Percentiles rank a stretch among this genome's conserved stretches.
Evolutionary conservation across 208 protist species (phyloP).

Genomic region (Zelonia costaricensis): DNA sequence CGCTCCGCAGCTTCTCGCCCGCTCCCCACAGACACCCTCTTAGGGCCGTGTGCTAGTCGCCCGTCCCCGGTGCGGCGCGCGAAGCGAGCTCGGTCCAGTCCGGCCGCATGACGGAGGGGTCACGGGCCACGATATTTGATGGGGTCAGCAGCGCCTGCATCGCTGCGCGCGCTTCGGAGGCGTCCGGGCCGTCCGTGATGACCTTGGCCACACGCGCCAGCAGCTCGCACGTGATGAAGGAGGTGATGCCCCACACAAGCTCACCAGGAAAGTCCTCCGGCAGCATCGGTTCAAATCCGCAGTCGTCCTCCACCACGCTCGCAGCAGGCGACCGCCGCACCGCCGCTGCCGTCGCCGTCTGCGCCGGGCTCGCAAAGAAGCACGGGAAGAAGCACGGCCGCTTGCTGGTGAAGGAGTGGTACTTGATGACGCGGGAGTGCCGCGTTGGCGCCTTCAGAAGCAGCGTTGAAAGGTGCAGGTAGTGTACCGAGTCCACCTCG

Average conservation of each 20-base stretch:
- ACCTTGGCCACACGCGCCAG: slow-evolving; percentile 49
- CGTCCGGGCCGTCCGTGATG: background rate
- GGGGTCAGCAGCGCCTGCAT: slow-evolving; percentile 14
- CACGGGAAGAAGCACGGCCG: slow-evolving; percentile 72
- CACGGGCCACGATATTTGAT: slow-evolving; percentile 25
- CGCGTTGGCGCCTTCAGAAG: slow-evolving; percentile 45
- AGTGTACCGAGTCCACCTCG: slow-evolving; percentile 84
- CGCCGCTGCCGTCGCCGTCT: slow-evolving; percentile 20
- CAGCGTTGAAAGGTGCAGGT: slow-evolving; percentile 74
- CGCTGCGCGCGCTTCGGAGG: background rate
- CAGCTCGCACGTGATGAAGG: slow-evolving; percentile 74
- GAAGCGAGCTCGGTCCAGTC: background rate
- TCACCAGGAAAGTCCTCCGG: slow-evolving; percentile 71
- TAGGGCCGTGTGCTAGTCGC: too few species aligned
- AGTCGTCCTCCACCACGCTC: slow-evolving; percentile 38
- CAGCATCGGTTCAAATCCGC: slow-evolving; percentile 50
- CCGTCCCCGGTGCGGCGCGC: too few species aligned
- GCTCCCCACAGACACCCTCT: too few species aligned
- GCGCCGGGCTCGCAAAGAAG: slow-evolving; percentile 72
- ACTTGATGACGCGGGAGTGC: slow-evolving; percentile 66
- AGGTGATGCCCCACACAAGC: slow-evolving; percentile 85
- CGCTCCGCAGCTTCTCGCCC: too few species aligned
- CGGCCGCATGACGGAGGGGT: slow-evolving; percentile 5
- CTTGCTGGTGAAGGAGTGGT: slow-evolving; percentile 26
- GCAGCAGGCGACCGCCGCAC: slow-evolving; percentile 28